Base-by-base conservation (phyloP, 1,284 basidiomycete species). In the Stygiomarasmius scandens region DNA sequence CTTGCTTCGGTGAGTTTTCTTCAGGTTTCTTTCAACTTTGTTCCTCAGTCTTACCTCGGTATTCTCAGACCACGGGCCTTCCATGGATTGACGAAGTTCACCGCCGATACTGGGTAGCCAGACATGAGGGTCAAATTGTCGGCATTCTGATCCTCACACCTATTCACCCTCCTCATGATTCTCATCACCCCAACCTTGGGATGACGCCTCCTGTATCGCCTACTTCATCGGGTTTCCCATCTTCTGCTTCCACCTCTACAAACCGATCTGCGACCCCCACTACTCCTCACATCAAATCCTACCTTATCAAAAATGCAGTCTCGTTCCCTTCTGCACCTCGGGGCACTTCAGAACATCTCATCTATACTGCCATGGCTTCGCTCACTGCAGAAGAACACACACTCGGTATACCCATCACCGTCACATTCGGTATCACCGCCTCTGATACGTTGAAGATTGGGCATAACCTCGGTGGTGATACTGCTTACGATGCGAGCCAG, bases 261-360 rank as follows among this genome's bases (percentile, higher is more conserved):
- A 14, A 43, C 34, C 25, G 34, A 12, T 8, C n/a, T 24, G 36
- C 46, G n/a, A 59, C 4, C 6, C 20, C 20, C 27, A 20, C 8
- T 22, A 36, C 25, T 38, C 36, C 29, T 12, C 41, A 44, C 36
- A 22, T 44, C 52, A 29, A 56, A 63, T 66, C 73, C 32, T 79
- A 77, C 65, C 75, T 78, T 55, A 79, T 79, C 59, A 80, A 81
- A 65, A 80, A 81, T 48, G 72, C 74, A 6, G 68, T 72, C 25
- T 74, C 75, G 22, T 81, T 82, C 63, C 77, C 77, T 2, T 62
- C 71, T 41, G 75, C 78, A 2, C 79, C 78, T 0, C 75, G 74
- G 58, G 79, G 79, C 24, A 81, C 77, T 2, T 80, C 79, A 0
- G 77, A 81, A 52, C 63, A 64, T 22, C 71, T 80, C 53, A 82